Evolutionary conservation across 2,329 filamentous ascomycete species (phyloP).

Genomic region (Cryphonectria nitschkei): DNA sequence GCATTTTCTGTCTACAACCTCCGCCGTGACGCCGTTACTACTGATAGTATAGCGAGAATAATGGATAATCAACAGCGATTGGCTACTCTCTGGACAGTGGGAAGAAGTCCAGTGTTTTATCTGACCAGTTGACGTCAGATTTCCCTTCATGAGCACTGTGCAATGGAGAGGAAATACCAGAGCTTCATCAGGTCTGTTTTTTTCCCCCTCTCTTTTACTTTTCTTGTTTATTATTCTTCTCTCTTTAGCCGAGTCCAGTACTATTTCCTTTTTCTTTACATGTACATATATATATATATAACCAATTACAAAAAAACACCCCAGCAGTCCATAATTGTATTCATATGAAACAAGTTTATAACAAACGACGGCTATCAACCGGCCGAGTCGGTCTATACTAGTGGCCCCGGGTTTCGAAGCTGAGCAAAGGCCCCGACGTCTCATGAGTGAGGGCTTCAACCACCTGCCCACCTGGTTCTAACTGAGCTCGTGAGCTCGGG

Average conservation of each 20-base stretch:
- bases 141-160: neutral
- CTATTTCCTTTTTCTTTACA: neutral
- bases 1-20: constrained; percentile 10
- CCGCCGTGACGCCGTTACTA: neutral
- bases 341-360: neutral
- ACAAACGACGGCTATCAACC: neutral
- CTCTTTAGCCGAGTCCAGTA: neutral
- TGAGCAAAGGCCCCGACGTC: neutral
- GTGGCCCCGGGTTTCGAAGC: neutral
- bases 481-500: neutral
- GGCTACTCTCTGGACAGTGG: neutral
- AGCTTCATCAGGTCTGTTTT: neutral
- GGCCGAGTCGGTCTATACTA: neutral
- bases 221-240: neutral
- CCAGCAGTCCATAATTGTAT: neutral
- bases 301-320: no score
- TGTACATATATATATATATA: no score
- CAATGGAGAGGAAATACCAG: neutral
- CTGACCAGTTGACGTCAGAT: neutral
- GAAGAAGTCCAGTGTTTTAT: neutral
- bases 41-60: neutral
- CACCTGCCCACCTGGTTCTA: constrained; percentile 1
- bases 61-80: neutral
- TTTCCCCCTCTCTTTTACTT: neutral
- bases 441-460: neutral